Evolutionary conservation across 495 filamentous ascomycete genomes (phyloP).

Genomic region (Xylaria acuta): DNA sequence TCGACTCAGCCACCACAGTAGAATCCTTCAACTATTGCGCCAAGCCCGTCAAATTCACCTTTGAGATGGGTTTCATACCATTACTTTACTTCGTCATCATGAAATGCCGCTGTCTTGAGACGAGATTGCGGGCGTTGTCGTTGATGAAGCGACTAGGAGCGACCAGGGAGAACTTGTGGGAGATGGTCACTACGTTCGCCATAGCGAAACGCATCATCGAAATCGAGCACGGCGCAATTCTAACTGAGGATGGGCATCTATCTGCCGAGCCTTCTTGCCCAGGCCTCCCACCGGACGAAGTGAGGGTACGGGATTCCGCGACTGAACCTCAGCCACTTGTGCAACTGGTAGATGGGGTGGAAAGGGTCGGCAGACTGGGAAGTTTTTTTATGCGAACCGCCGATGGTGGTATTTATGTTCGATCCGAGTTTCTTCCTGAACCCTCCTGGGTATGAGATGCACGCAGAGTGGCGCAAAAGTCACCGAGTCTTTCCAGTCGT

Average conservation of each 20-base stretch:
- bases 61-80: constrained; percentile 58
- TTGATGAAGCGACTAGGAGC: constrained; percentile 45
- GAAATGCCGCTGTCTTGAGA: constrained; percentile 54
- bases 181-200: constrained; percentile 43
- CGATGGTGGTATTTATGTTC: constrained; percentile 33
- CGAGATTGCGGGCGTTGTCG: constrained; percentile 51
- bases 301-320: constrained; percentile 32
- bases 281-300: constrained; percentile 33
- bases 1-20: constrained; percentile 41
- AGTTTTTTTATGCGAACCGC: constrained; percentile 33
- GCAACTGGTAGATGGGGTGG: constrained; percentile 18
- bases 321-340: constrained; percentile 17
- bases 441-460: constrained; percentile 18
- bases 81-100: constrained; percentile 57
- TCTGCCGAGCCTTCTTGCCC: constrained; percentile 25
- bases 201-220: constrained; percentile 31
- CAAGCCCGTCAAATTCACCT: constrained; percentile 45
- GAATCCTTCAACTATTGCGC: constrained; percentile 2
- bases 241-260: constrained; percentile 25
- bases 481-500: not conserved
- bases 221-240: constrained; percentile 32
- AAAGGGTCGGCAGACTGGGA: constrained; percentile 26
- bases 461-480: not conserved
- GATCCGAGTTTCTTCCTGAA: constrained; percentile 29
- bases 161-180: constrained; percentile 49